phyloP scores from a whole-genome alignment of 306 rosid genomes.

The Dalbergia cochinchinensis region DNA sequence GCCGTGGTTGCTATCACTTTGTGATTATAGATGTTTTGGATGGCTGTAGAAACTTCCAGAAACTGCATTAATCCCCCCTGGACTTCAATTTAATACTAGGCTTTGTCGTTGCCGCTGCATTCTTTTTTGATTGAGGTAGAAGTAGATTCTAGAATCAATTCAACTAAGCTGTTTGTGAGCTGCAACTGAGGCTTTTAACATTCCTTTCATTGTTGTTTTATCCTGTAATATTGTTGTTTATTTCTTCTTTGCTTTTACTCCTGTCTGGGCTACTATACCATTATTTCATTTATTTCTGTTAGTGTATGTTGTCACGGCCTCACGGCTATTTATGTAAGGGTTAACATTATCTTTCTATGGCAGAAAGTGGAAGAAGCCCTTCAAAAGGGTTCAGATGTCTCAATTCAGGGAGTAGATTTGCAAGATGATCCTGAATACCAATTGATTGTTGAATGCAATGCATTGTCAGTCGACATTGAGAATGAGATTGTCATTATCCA shows the following conservation, averaged over 20 bases:
- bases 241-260: slow-evolving; percentile 11
- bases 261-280: slow-evolving; percentile 5
- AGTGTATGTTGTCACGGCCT: slow-evolving; percentile 39
- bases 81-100: neutral
- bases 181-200: slow-evolving; percentile 22
- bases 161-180: slow-evolving; percentile 29
- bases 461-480: slow-evolving; percentile 91
- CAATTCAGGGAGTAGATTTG: slow-evolving; percentile 67
- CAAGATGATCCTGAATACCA: slow-evolving; percentile 97
- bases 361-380: slow-evolving; percentile 97
- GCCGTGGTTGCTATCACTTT: neutral
- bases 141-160: slow-evolving; percentile 3
- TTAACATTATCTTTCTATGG: slow-evolving; percentile 45
- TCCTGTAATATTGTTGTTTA: slow-evolving; percentile 3
- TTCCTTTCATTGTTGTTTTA: neutral
- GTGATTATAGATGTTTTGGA: neutral
- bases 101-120: neutral
- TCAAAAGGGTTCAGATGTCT: slow-evolving; percentile 65
- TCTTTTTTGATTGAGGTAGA: neutral
- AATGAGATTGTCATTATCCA: slow-evolving; percentile 91
- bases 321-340: slow-evolving; percentile 9
- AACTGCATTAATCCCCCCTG: too few species aligned
- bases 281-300: slow-evolving; percentile 15
- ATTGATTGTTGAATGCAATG: slow-evolving; percentile 91
- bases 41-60: neutral